Conservation (phyloP, 108 stramenopile genomes). For the Bacterosira constricta region DNA sequence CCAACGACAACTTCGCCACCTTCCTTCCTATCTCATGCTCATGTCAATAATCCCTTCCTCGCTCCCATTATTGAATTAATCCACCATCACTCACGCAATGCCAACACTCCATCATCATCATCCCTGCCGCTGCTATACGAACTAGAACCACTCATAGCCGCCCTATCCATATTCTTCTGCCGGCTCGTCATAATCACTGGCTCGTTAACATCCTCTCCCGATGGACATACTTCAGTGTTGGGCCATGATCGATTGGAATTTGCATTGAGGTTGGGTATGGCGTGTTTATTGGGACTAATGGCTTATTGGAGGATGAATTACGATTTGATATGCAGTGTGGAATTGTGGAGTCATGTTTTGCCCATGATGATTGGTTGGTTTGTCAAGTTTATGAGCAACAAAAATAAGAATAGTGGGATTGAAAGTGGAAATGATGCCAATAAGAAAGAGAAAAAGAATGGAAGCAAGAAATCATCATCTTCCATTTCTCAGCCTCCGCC, state of each 20-base stretch:
- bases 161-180: conserved; percentile 70
- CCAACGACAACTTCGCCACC: neutral
- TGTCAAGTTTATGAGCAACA: neutral
- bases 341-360: conserved; percentile 73
- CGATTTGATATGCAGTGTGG: conserved; percentile 65
- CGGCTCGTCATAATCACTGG: conserved; percentile 64
- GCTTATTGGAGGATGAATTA: conserved; percentile 62
- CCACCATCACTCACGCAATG: no score
- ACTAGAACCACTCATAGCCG: conserved; percentile 57
- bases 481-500: neutral
- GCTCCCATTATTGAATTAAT: no score
- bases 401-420: neutral
- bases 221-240: neutral
- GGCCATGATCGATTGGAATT: neutral
- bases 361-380: conserved; percentile 44
- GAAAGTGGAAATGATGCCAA: neutral
- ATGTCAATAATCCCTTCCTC: no score
- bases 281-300: conserved; percentile 58
- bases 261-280: conserved; percentile 44
- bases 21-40: neutral
- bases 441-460: neutral
- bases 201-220: conserved; percentile 36
- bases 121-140: conserved; percentile 19
- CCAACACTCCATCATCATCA: neutral
- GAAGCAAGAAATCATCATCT: neutral